Evolutionary conservation across 2,329 filamentous ascomycete genomes (phyloP), one percentile per base, ranked within the genome.

Genomic region (Aspergillus awamori): DNA sequence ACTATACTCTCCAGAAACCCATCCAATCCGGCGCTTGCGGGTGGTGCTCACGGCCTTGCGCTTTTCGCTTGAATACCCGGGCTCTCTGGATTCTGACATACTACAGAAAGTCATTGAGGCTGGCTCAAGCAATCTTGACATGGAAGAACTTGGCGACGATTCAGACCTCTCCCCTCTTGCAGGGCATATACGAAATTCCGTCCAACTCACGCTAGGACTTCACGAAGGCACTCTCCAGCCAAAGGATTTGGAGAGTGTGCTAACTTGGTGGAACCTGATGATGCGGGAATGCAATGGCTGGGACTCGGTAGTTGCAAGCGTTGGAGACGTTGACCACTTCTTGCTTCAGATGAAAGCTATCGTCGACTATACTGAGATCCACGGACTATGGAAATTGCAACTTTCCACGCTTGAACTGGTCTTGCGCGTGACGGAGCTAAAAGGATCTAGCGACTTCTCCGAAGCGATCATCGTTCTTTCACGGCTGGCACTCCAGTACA

Each of bases 321-420:
- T 89, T n/a, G 83, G 86, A 49, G 80, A 86, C 65, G 66, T 79
- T 7, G 77, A 80, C 17, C 73, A 76, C 49, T 81, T 84, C 71
- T 63, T 84, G 13, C 68, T 79, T 30, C 82, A 86, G 53, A 73
- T 89, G 39, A 79, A 82, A 57, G 79, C 81, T 1, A 73, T 86
- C 43, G 77, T 82, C 7, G 84, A 87, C 59, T 89, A 82, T 65
- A 78, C 87, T 4, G 82, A 83, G 53, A 82, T 86, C 43, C 82
- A 84, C 59, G 86, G 86, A 1, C 76, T 84, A 33, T 82, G 83
- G 65, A 80, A 79, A 53, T 69, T 80, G 26, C 79, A 81, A 47
- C 69, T 86, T 51, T 77, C 77, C 8, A 75, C 81, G n/a, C 74
- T 87, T 6, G 78, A 81, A 54, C 65, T 86, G 26, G 73, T 85